Base-by-base conservation (phyloP, 306 rosid species). In the Abrus pulchellus region DNA sequence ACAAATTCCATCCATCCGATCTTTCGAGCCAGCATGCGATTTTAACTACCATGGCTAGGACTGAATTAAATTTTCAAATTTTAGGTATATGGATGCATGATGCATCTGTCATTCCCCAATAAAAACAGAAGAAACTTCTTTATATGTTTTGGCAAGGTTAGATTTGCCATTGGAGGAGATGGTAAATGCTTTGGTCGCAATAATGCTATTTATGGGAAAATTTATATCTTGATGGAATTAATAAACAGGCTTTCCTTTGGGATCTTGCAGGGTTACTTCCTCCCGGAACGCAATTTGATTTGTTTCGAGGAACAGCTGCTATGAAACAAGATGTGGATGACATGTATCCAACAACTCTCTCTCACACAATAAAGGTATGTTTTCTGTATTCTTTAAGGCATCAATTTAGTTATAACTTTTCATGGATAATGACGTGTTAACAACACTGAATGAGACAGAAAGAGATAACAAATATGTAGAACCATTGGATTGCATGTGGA, bases 301-400 rank as follows among this genome's bases (percentile, higher is more conserved):
- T 96, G 83, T 96, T 96, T 81, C 92, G 98, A 55, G 99, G 99
- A 82, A 96, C 99, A 6, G 93, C 99, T 79, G 99, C 99, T 79
- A 96, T 96, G 99, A 93, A 96, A 86, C 98, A 96, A 82, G 99
- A 96, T 76, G 99, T 93, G 55, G 99, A 96, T 82, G 99, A 96
- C 88, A 85, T 87, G 86, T 96, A 89, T 85, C 99, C 99, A 63
- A 90, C 99, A 50, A 83, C 83, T 67, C 92, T 96, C 77, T 85
- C 96, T 62, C 99, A 96, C 88, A 96, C 99, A 75, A 93, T 96
- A 74, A 96, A 93, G 97, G 99, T 86, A 85, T 73, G 83, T n/a
- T 80, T 27, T 54, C 10, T 79, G 48, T 78, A 78, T 83, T 30
- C 73, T 55, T 48, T 53, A 14, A 13, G 52, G 56, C 64, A 74